phyloP scores from a whole-genome alignment of 345 rosid genomes.

The Barbarea vulgaris region DNA sequence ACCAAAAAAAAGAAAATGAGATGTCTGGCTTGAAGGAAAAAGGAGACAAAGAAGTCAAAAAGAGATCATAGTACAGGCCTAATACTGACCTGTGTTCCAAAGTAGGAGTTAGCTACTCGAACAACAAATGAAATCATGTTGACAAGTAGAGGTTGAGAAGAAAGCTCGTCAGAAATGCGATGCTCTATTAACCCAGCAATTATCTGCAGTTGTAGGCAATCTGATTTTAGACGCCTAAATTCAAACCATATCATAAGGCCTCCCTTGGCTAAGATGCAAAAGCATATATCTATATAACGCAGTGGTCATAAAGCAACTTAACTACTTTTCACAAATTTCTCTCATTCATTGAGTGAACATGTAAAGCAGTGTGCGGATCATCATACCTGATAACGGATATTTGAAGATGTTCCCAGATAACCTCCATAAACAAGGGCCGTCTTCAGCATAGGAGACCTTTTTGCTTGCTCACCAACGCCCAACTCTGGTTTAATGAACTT shows the following conservation, averaged over 20 bases:
- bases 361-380: neutral
- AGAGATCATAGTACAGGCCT: conserved; percentile 15
- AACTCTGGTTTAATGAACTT: conserved; percentile 58
- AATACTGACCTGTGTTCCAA: conserved; percentile 89
- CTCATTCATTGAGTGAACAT: neutral
- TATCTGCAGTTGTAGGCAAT: conserved; percentile 54
- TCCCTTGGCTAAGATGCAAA: conserved; percentile 22
- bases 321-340: neutral
- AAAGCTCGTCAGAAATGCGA: conserved; percentile 71
- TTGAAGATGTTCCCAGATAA: conserved; percentile 90
- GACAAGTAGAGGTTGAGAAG: conserved; percentile 79
- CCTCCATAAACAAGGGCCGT: conserved; percentile 70
- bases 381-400: conserved; percentile 88
- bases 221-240: conserved; percentile 20
- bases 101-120: conserved; percentile 83
- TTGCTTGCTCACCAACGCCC: conserved; percentile 48
- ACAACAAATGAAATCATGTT: conserved; percentile 79
- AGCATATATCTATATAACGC: conserved; percentile 4
- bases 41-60: neutral
- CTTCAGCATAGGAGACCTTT: conserved; percentile 85
- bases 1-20: neutral
- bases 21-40: conserved; percentile 1
- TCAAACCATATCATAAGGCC: conserved; percentile 17
- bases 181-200: conserved; percentile 93
- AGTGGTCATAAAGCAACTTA: neutral